Base-by-base conservation (phyloP, 352 stramenopile genomes). In the Nothophytophthora sp. region DNA sequence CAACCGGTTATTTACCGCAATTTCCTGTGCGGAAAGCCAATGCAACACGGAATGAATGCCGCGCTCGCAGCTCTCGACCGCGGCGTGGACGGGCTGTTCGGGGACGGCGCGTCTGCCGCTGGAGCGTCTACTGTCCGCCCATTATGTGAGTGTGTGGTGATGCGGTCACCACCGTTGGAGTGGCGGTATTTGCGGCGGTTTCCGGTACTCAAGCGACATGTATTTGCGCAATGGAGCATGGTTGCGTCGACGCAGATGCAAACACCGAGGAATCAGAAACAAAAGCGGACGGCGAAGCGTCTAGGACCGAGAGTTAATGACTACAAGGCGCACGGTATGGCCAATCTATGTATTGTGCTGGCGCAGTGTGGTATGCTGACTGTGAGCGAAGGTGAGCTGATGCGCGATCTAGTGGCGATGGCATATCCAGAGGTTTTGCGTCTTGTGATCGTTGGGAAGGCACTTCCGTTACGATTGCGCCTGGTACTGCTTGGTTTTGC, bases 121-220 rank as follows among this genome's bases (percentile, higher is more conserved):
- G 35, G 13, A 24, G 33, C 28, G 15, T 32, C 46, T 27, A 24
- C 42, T 3, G 6, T 25, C 0, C 73, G 76, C 16, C 57, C 66
- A 15, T 52, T 83, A 22, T 83, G 73, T 34, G 73, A 83, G 25
- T 80, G 71, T 28, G 38, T 39, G 10, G 13, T 64, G 2, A 32
- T 58, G 4, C 48, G 64, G 27, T 16, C 43, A 0, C 52, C 57
- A 15, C 38, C 50, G 18, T 47, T 41, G 5, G 53, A 63, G 42
- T 76, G 70, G 70, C 62, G 55, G 1, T 34, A 65, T 34, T 35
- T 82, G 46, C 50, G 15, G 9, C 73, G 59, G 3, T 72, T 65
- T 45, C 68, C 73, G 1, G 73, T 85, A 44, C 70, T 85, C 32
- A 79, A 74, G 51, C 70, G 69, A 18, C 55, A 78, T 15, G 52